A percentile compares a stretch with the other conserved stretches of the same genome.
phyloP scores from a whole-genome alignment of 192 early-diverging fungal species.

The Coemansia brasiliensis region DNA sequence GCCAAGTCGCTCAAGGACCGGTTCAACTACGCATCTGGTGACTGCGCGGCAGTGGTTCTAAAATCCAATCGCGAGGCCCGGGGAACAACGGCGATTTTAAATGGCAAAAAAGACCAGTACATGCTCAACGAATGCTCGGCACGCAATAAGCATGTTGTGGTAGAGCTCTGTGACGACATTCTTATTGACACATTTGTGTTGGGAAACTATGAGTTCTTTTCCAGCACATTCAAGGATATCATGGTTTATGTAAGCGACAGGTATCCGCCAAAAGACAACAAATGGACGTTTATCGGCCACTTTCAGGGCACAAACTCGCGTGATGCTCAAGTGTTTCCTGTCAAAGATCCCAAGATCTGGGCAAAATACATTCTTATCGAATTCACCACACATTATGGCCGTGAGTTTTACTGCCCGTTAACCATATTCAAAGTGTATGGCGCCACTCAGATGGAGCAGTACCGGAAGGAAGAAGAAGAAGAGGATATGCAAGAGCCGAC shows the following conservation, averaged over 20 bases:
- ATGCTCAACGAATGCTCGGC: constrained; percentile 90
- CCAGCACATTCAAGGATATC: constrained; percentile 88
- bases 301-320: constrained; percentile 85
- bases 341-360: constrained; percentile 73
- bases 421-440: constrained; percentile 86
- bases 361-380: constrained; percentile 86
- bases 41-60: constrained; percentile 89
- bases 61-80: constrained; percentile 83
- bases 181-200: constrained; percentile 85
- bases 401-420: constrained; percentile 92
- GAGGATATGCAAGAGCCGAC: constrained; percentile 43
- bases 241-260: constrained; percentile 71
- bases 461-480: constrained; percentile 61
- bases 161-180: constrained; percentile 94
- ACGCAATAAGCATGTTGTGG: constrained; percentile 74
- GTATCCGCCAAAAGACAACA: constrained; percentile 73
- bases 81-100: constrained; percentile 77
- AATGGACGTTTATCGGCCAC: constrained; percentile 80
- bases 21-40: constrained; percentile 95
- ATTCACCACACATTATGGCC: constrained; percentile 85
- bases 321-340: constrained; percentile 85
- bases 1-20: constrained; percentile 72
- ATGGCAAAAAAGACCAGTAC: constrained; percentile 91
- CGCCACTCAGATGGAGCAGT: constrained; percentile 89
- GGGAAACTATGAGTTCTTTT: constrained; percentile 97